phyloP scores from a whole-genome alignment of 169 alveolate genomes.

The Cryptosporidium ubiquitum region DNA sequence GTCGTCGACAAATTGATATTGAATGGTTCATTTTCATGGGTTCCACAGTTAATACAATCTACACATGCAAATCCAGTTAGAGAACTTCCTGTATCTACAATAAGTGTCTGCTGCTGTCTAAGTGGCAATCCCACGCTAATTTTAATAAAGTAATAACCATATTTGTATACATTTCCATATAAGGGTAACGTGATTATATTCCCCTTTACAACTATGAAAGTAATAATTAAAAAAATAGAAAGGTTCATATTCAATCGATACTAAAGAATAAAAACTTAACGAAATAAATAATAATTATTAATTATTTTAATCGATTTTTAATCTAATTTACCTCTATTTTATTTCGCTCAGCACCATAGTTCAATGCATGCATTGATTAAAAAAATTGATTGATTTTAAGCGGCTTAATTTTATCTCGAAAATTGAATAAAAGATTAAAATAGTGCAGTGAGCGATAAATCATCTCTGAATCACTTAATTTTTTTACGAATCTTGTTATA shows the following conservation, averaged over 20 bases:
- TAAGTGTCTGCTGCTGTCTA: constrained; percentile 78
- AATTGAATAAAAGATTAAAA: not conserved
- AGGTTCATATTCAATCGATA: not conserved
- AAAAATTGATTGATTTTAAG: not conserved
- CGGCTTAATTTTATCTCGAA: not conserved
- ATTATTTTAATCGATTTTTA: no score
- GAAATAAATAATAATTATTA: no score
- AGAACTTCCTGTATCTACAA: constrained; percentile 87
- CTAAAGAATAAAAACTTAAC: not conserved
- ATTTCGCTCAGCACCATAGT: not conserved
- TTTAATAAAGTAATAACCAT: constrained; percentile 58
- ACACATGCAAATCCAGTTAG: constrained; percentile 86
- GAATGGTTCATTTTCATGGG: constrained; percentile 68
- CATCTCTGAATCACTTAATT: not conserved
- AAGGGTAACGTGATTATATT: constrained; percentile 2
- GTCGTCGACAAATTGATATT: constrained; percentile 15
- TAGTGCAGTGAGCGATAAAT: not conserved
- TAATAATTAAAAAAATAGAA: not conserved
- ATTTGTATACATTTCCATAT: constrained; percentile 55
- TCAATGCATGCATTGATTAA: not conserved
- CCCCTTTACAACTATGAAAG: not conserved
- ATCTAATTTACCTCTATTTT: not conserved
- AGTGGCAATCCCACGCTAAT: constrained; percentile 32
- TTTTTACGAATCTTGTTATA: constrained; percentile 64
- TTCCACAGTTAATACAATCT: constrained; percentile 81